Base-by-base conservation (phyloP, 305 asterid species). In the Salvia sclarea region DNA sequence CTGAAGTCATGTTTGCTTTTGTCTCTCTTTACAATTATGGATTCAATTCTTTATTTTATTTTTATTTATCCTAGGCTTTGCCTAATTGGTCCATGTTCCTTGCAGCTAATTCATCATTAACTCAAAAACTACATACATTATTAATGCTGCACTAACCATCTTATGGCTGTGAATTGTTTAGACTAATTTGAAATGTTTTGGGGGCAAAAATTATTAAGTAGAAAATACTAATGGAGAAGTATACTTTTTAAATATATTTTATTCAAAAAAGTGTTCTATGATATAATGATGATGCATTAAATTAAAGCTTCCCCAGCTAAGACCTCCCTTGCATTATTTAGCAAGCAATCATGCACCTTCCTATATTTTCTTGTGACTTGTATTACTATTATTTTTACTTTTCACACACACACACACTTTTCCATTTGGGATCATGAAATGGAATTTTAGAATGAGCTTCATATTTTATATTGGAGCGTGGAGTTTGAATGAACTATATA, bases 1-100 rank as follows among this genome's bases (percentile, higher is more conserved):
- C 62, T 82, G 57, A 79, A 71, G 84, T 74, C 84, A 79, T 77
- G 38, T 60, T 61, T 69, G 67, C 79, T 76, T 61, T 72, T 76
- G 49, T 52, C 72, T 71, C 20, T 73, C 77, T 71, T 75, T 64
- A 38, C 37, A 50, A 50, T 37, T 17, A 66, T 69, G 60, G 50
- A 65, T 73, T 78, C 24, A 2, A 8, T 44, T 40, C 18, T 49
- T 71, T 52, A 40, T 0, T 61, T 21, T 0, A 33, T 59, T 60
- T 18, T 43, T 31, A 35, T 63, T 53, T 12, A 52, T 28, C 73
- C 0, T 75, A 61, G 53, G 60, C 61, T 54, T 67, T 58, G 53
- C 69, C 40, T 69, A 69, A 63, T 78, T 66, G 74, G 50, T 33
- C 66, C 73, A 64, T 76, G 53, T 57, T 40, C 24, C 28, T 69